Base-by-base conservation (phyloP, 305 asterid genomes). In the Nicotiana rustica region DNA sequence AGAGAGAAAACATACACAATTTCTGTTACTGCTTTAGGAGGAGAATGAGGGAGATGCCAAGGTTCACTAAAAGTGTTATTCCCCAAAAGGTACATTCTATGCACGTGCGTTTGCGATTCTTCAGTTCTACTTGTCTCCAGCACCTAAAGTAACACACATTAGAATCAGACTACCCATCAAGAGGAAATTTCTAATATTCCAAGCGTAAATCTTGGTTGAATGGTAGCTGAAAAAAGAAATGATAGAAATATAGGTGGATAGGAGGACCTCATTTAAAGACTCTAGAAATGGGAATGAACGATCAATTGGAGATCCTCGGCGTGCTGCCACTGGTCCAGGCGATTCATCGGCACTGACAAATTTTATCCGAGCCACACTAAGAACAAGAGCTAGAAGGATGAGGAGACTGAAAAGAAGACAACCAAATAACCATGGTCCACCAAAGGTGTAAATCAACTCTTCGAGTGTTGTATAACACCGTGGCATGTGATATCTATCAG, bases 361-460 rank as follows among this genome's bases (percentile, higher is more conserved):
- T 86, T 94, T 94, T 92, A 93, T 86, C 86, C 98, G 88, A 81
- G 98, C 98, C 85, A 92, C 94, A 83, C 97, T 94, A 65, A 94
- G 91, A 87, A 92, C 93, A 82, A 94, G 93, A 65, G 95, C 95
- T 82, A 94, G 84, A 85, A 93, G 84, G 84, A 94, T 80, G 85
- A 94, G 98, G 86, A 94, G 86, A 85, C 93, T 85, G 56, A 91
- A 80, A 76, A 94, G 93, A 83, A 90, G 86, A 84, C 90, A 90
- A 82, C 97, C 93, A 87, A 93, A 94, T 77, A 91, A 82, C 98
- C 97, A 94, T 76, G 98, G 98, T 77, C 98, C 97, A 77, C 97
- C 98, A 86, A 94, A 94, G 77, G 97, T 90, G 88, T 92, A 89
- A 81, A 94, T 90, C 82, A 94, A 90, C 83, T 94, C 97, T 88